Conservation (phyloP, 164 flowering plant species). For the Vitis riparia region DNA sequence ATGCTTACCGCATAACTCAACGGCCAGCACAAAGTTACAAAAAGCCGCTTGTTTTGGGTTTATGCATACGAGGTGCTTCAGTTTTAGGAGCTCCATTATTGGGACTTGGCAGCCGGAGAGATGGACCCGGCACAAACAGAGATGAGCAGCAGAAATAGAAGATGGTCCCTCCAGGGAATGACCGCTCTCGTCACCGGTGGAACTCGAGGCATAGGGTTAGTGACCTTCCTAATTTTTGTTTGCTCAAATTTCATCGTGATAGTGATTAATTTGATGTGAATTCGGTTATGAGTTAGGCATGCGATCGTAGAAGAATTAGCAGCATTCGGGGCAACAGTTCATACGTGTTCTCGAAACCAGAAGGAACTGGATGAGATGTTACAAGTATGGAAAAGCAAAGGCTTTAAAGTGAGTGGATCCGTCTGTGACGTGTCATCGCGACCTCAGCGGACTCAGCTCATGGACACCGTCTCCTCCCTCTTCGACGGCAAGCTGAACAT, state of each 20-base stretch:
- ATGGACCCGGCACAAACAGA: slow-evolving; percentile 5
- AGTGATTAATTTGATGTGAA: neutral
- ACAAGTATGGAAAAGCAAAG: slow-evolving; percentile 45
- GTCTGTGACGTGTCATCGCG: slow-evolving; percentile 43
- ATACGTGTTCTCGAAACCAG: slow-evolving; percentile 51
- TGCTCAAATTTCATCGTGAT: no score
- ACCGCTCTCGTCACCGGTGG: slow-evolving; percentile 71
- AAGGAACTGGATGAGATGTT: slow-evolving; percentile 30
- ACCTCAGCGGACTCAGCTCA: slow-evolving; percentile 38
- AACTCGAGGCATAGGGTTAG: slow-evolving; percentile 53
- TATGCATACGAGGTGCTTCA: no score
- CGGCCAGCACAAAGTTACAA: no score
- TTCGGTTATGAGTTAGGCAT: slow-evolving; percentile 16
- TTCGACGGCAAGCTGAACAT: slow-evolving; percentile 62
- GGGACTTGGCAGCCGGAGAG: neutral
- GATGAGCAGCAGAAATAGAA: slow-evolving; percentile 3
- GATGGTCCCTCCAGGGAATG: slow-evolving; percentile 54
- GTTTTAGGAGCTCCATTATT: no score
- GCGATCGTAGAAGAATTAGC: slow-evolving; percentile 65
- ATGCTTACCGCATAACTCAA: no score
- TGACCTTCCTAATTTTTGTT: neutral
- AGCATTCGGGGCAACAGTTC: slow-evolving; percentile 41
- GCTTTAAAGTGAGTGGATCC: slow-evolving; percentile 48
- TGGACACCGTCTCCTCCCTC: slow-evolving; percentile 36
- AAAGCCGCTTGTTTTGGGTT: no score